Evolutionary conservation across 1,284 basidiomycete genomes (phyloP).

Genomic region (Leccinum fallax): DNA sequence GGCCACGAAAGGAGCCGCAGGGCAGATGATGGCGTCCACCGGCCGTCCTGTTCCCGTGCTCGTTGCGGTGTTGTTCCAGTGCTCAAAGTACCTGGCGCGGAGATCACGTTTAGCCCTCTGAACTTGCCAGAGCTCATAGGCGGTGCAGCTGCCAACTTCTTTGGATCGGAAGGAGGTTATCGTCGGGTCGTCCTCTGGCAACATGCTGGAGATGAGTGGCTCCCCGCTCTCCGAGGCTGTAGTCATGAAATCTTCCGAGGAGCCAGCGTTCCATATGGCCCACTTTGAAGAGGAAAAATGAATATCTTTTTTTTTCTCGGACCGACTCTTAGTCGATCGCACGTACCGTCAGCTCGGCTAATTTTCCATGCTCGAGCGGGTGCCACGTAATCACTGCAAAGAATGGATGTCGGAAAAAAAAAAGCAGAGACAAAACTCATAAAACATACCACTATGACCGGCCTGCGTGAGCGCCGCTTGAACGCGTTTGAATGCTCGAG

Average conservation of each 20-base stretch:
- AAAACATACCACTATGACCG: conserved; percentile 64
- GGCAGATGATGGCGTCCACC: conserved; percentile 64
- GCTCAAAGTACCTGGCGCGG: conserved; percentile 52
- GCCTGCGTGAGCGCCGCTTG: conserved; percentile 60
- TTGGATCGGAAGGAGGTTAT: too few relatives aligned
- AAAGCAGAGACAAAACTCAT: too few relatives aligned
- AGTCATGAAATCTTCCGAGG: conserved; percentile 45
- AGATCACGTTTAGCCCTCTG: conserved; percentile 48
- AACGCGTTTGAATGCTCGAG: conserved; percentile 60
- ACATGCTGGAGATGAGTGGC: conserved; percentile 55
- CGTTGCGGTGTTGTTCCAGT: conserved; percentile 54
- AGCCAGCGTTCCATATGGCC: conserved; percentile 46
- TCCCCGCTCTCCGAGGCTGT: conserved; percentile 47
- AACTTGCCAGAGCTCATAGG: conserved; percentile 59
- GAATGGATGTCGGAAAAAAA: conserved; percentile 4
- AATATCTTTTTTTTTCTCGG: background rate
- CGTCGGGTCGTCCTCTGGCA: conserved; percentile 31
- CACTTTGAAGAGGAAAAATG: conserved; percentile 29
- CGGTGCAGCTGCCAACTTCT: too few relatives aligned
- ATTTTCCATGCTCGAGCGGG: conserved; percentile 45
- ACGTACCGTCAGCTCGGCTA: conserved; percentile 40
- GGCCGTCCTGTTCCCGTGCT: conserved; percentile 61
- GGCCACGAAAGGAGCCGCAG: conserved; percentile 55
- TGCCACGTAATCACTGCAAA: conserved; percentile 40
- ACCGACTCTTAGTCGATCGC: background rate